A percentile compares a stretch with the other conserved stretches of the same genome.
phyloP scores from a whole-genome alignment of 495 filamentous ascomycete species.

The Aeminium ludgeri region DNA sequence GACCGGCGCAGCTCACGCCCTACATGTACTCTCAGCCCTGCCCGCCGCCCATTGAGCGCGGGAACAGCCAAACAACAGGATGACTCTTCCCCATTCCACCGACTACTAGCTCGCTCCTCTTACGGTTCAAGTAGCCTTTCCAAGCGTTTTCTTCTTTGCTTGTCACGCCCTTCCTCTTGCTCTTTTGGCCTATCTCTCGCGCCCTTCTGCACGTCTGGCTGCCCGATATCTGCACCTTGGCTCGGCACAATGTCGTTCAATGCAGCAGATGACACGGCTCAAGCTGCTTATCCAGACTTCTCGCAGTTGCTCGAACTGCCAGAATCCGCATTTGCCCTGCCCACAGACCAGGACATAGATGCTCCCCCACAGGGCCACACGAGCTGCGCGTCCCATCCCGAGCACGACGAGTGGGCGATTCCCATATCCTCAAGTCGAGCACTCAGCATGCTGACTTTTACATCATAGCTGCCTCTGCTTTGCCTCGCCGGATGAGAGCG shows the following conservation, averaged over 20 bases:
- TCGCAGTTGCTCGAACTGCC: conserved; percentile 2
- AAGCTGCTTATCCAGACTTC: background rate
- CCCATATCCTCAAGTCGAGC: background rate
- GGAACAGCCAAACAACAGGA: too few species aligned
- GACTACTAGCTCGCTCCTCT: too few species aligned
- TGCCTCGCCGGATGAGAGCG: background rate
- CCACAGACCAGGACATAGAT: background rate
- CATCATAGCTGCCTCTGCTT: background rate
- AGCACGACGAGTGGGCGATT: background rate
- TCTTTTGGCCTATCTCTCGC: background rate
- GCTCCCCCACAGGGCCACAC: background rate
- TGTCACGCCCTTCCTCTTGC: conserved; percentile 2
- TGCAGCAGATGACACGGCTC: background rate
- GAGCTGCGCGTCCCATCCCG: background rate
- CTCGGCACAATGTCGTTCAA: background rate
- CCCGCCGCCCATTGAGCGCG: too few species aligned
- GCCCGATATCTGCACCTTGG: background rate
- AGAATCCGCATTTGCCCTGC: background rate
- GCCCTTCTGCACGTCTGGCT: background rate
- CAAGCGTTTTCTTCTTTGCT: too few species aligned
- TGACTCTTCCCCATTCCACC: too few species aligned
- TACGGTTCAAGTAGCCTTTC: too few species aligned
- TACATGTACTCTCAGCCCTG: too few species aligned
- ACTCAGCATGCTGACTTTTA: background rate
- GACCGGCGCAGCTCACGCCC: too few species aligned